phyloP scores from a whole-genome alignment of 495 filamentous ascomycete species.

The Aspergillus hancockii region DNA sequence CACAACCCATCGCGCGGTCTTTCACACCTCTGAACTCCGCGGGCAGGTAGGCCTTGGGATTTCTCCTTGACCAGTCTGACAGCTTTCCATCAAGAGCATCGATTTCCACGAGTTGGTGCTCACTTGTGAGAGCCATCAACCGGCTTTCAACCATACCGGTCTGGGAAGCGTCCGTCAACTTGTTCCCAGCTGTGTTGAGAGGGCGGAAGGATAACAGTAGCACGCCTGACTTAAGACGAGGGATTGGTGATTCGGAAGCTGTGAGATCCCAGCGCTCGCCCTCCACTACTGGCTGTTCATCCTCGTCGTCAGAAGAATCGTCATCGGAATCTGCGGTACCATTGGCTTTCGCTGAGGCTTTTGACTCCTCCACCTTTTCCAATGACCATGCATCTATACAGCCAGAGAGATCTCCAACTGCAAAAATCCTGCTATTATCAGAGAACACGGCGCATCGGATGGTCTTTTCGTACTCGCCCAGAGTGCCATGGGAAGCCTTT shows the following conservation, averaged over 20 bases:
- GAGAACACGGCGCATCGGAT: constrained; percentile 79
- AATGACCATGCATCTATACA: constrained; percentile 85
- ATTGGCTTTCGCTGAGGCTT: constrained; percentile 32
- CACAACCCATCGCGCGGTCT: constrained; percentile 76
- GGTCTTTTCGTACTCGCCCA: constrained; percentile 76
- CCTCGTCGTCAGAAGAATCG: constrained; percentile 54
- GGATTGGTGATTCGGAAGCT: constrained; percentile 68
- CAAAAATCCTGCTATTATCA: constrained; percentile 74
- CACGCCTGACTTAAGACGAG: constrained; percentile 69
- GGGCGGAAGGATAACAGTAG: constrained; percentile 76
- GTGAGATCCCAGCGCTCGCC: constrained; percentile 67
- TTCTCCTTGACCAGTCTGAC: constrained; percentile 82
- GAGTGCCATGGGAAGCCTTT: constrained; percentile 59
- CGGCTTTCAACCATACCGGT: constrained; percentile 50
- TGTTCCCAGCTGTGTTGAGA: constrained; percentile 26
- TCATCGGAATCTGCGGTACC: constrained; percentile 45
- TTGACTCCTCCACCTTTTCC: constrained; percentile 50
- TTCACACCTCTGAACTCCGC: constrained; percentile 65
- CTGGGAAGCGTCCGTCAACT: constrained; percentile 41
- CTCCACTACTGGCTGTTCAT: constrained; percentile 39
- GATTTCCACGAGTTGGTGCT: constrained; percentile 75
- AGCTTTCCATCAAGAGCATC: constrained; percentile 71
- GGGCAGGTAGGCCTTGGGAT: constrained; percentile 74
- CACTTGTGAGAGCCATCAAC: constrained; percentile 73
- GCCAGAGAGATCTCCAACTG: constrained; percentile 77